Evolutionary conservation across 2,329 filamentous ascomycete species (phyloP), one percentile per base, ranked within the genome.

Genomic region (Nothomitra cinnamomea): DNA sequence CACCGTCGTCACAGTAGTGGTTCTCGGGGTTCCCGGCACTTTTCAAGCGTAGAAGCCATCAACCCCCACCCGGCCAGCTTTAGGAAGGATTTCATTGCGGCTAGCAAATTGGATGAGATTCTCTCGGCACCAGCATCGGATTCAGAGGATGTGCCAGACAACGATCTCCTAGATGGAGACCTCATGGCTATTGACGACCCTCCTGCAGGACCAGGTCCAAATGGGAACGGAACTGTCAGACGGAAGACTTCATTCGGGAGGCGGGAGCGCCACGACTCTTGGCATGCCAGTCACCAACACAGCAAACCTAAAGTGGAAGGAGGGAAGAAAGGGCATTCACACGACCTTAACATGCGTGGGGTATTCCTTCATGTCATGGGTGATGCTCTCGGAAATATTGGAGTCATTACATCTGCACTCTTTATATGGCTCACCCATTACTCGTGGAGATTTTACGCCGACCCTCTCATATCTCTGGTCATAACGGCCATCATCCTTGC

Each of bases 301-400:
- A 82, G 75, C 55, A 78, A 89, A 60, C 83, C 86, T 1, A 80
- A 79, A 61, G 76, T 83, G 54, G 65, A 73, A 13, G 67, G 71
- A 56, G 70, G 72, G 19, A 76, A 78, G 56, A 77, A 81, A 25
- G 79, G 84, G 28, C 87, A 94, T 66, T 85, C 72, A 57, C 87
- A 94, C 65, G 89, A 98, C 63, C 83, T 98, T 73, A 95, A 95
- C 67, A 96, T 98, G 90, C 75, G 76, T n/a, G 79, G 79, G 56
- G 78, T 83, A 56, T 82, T 83, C 67, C 69, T 82, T 1, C 79
- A 82, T 60, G 78, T 82, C 53, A 76, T 94, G 58, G 87, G 87
- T 42, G 87, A 94, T 67, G 86, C 86, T 47, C 76, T 94, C 2
- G 87, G 87, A 59, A 94, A 94, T 63, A 77, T 94, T 53, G 87